These are phyloP conservation scores for Scheffersomyces parashehatae DNA, from an alignment of 1,139 yeast genomes.

Conservation along the genomic window DNA sequence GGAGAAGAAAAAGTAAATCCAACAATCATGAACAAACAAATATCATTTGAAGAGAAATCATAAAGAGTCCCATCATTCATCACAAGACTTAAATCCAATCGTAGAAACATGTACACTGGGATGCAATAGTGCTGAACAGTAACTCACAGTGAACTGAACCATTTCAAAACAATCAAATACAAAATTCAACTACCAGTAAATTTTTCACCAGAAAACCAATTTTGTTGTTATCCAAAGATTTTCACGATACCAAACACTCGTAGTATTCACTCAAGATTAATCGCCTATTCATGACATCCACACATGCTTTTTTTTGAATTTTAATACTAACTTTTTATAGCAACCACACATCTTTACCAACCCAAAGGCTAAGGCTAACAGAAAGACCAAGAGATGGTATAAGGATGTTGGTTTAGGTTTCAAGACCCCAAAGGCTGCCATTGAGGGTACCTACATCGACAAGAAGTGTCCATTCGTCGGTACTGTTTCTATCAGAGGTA, in stretches of 20 bases:
- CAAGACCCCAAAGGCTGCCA: slow-evolving; percentile 99
- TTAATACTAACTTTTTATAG: slow-evolving; percentile 50
- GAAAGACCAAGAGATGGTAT: slow-evolving; percentile 99
- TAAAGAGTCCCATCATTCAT: not conserved
- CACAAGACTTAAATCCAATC: too few species aligned
- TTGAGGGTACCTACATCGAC: slow-evolving; percentile 98
- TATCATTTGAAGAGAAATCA: not conserved
- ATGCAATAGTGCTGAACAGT: too few species aligned
- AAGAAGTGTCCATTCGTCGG: slow-evolving; percentile 99
- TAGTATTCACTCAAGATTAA: too few species aligned
- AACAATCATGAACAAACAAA: not conserved
- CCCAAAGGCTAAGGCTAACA: slow-evolving; percentile 99
- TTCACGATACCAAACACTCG: too few species aligned
- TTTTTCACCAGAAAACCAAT: too few species aligned
- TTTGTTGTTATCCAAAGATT: too few species aligned
- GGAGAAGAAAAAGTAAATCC: not conserved
- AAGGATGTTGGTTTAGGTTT: slow-evolving; percentile 99
- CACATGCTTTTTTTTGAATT: too few species aligned
- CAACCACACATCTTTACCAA: slow-evolving; percentile 99
- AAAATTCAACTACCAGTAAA: too few species aligned
- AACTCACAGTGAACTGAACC: too few species aligned
- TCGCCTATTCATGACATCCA: too few species aligned
- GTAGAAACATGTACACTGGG: too few species aligned
- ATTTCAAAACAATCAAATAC: too few species aligned
- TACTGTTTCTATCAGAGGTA: slow-evolving; percentile 97